Conservation (phyloP, 495 filamentous ascomycete genomes). For the Trichoderma asperelloides region DNA sequence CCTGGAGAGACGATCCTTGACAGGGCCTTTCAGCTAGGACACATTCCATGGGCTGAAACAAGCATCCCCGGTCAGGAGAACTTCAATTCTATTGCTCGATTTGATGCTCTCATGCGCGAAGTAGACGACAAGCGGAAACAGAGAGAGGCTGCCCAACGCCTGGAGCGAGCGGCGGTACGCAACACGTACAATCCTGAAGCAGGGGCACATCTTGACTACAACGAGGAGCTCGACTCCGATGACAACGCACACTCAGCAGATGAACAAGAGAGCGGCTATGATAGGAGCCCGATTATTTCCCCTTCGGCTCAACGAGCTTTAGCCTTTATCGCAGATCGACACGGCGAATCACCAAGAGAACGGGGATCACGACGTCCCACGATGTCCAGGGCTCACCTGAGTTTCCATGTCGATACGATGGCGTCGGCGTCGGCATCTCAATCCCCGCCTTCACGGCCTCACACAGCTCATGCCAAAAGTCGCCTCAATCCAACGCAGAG, state of each 20-base stretch:
- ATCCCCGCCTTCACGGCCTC: constrained; percentile 27
- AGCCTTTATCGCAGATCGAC: constrained; percentile 40
- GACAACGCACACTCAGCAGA: constrained; percentile 24
- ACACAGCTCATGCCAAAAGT: constrained; percentile 34
- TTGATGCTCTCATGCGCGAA: constrained; percentile 50
- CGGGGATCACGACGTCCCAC: constrained; percentile 12
- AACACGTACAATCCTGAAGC: not conserved
- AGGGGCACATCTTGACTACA: constrained; percentile 14
- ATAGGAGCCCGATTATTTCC: constrained; percentile 26
- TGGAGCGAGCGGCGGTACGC: constrained; percentile 27
- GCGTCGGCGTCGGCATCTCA: not conserved
- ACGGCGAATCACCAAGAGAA: constrained; percentile 15
- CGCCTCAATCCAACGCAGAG: constrained; percentile 32
- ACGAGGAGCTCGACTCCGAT: constrained; percentile 36
- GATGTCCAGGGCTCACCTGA: constrained; percentile 15
- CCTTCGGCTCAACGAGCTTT: constrained; percentile 34
- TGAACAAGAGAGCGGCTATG: constrained; percentile 19
- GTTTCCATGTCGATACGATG: constrained; percentile 22
- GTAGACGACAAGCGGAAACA: constrained; percentile 36
- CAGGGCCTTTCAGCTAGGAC: constrained; percentile 48
- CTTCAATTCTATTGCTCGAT: constrained; percentile 46
- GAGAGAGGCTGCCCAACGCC: constrained; percentile 27
- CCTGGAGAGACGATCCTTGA: constrained; percentile 51
- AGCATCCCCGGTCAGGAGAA: constrained; percentile 43
- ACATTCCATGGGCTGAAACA: constrained; percentile 41